Conservation (phyloP, 1,284 basidiomycete genomes). For the Microbotryomycetes sp. region DNA sequence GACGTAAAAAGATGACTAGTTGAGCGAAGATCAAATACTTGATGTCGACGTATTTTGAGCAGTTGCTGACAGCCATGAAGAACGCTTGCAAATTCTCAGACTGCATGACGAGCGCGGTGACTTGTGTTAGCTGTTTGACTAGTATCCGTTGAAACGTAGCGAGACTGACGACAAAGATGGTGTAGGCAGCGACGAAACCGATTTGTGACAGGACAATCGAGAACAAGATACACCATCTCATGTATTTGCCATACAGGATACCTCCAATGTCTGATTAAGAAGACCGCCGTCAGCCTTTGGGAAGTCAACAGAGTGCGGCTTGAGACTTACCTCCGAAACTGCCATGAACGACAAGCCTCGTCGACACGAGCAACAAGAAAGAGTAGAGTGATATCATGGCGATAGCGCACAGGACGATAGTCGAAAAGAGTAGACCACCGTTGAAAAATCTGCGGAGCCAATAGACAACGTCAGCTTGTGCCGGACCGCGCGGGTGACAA, state of each 20-base stretch:
- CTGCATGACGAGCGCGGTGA: not conserved
- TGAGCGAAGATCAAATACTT: conserved; percentile 78
- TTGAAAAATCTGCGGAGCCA: conserved; percentile 69
- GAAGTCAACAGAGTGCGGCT: not conserved
- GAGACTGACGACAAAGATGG: conserved; percentile 77
- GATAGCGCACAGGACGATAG: conserved; percentile 68
- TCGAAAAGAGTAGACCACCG: conserved; percentile 87
- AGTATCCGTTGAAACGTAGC: too few species aligned
- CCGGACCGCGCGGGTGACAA: not conserved
- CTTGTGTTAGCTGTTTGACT: not conserved
- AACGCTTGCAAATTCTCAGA: conserved; percentile 53
- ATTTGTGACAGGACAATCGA: conserved; percentile 71
- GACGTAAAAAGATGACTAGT: conserved; percentile 70
- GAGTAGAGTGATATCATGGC: conserved; percentile 86
- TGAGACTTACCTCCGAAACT: conserved; percentile 73
- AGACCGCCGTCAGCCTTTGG: not conserved
- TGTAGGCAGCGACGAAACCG: conserved; percentile 80
- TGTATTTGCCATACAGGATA: conserved; percentile 80
- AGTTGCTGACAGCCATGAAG: conserved; percentile 74
- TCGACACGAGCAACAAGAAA: conserved; percentile 83
- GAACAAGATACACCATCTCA: conserved; percentile 80
- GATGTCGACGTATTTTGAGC: conserved; percentile 62
- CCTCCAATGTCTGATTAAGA: conserved; percentile 78
- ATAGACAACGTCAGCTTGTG: not conserved
- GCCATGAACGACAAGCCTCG: conserved; percentile 82